These are phyloP conservation scores for Metschnikowia kunwiensis DNA, from an alignment of 805 yeast species.

Conservation along the genomic window DNA sequence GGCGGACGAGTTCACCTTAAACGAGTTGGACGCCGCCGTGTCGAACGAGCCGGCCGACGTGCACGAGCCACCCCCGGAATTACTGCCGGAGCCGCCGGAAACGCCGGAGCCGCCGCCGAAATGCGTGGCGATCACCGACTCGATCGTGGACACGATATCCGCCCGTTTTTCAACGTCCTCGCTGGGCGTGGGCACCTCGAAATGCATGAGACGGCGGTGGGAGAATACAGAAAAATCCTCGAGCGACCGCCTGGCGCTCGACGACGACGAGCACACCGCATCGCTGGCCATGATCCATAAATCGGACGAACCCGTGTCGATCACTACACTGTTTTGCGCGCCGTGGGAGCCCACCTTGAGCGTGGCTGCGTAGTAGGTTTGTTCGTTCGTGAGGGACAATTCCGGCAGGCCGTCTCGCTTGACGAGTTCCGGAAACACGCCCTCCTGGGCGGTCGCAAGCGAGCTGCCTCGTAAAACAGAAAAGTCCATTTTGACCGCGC, in stretches of 20 bases:
- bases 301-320: slow-evolving; percentile 45
- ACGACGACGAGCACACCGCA: slow-evolving; percentile 1
- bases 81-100: not conserved
- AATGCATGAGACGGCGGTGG: slow-evolving; percentile 5
- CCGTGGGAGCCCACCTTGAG: slow-evolving; percentile 15
- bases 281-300: slow-evolving; percentile 38
- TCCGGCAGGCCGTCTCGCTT: slow-evolving; percentile 8
- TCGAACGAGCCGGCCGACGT: slow-evolving; percentile 48
- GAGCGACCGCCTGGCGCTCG: not conserved
- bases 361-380: slow-evolving; percentile 14
- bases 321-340: slow-evolving; percentile 28
- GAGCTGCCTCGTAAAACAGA: slow-evolving; percentile 12
- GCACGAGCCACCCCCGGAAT: slow-evolving; percentile 31
- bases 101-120: not conserved
- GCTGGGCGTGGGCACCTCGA: not conserved
- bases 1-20: slow-evolving; percentile 39
- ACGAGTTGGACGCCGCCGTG: slow-evolving; percentile 37
- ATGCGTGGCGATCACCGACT: not conserved
- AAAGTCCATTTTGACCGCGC: slow-evolving; percentile 12
- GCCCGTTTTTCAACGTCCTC: slow-evolving; percentile 1
- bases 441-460: slow-evolving; percentile 4
- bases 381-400: slow-evolving; percentile 10
- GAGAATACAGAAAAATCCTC: slow-evolving; percentile 1
- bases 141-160: not conserved
- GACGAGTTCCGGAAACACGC: slow-evolving; percentile 3